A percentile compares a stretch with the other conserved stretches of the same genome.
Evolutionary conservation across 2,329 filamentous ascomycete species (phyloP).

Genomic region (Fusarium torreyae): DNA sequence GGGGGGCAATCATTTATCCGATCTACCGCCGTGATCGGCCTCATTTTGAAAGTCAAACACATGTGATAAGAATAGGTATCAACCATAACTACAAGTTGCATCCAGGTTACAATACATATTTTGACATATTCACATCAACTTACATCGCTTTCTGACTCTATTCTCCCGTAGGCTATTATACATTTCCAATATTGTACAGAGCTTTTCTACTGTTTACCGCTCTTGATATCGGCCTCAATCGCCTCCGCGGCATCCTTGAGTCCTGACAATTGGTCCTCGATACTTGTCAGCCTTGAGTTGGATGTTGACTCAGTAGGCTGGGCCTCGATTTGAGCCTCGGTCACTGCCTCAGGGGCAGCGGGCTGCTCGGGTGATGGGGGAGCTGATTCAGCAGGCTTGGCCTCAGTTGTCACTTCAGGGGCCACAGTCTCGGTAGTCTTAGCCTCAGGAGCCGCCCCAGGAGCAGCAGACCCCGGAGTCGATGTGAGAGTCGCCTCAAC

Average conservation of each 20-base stretch:
- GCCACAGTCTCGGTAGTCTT: background rate
- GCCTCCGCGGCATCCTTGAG: slow-evolving; percentile 38
- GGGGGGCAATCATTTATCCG: slow-evolving; percentile 41
- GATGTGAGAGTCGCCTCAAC: background rate
- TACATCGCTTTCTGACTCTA: slow-evolving; percentile 36
- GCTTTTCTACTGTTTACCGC: slow-evolving; percentile 44
- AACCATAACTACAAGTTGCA: background rate
- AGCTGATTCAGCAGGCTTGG: background rate
- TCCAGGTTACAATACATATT: slow-evolving; percentile 14
- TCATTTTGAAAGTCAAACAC: background rate
- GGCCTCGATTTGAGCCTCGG: slow-evolving; percentile 8
- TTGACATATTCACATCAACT: slow-evolving; percentile 32
- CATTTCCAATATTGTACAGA: slow-evolving; percentile 47
- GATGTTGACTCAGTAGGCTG: slow-evolving; percentile 12
- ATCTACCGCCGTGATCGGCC: slow-evolving; percentile 35
- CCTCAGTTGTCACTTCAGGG: background rate
- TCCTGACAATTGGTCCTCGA: slow-evolving; percentile 43
- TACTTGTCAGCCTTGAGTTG: slow-evolving; percentile 28
- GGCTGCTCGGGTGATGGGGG: slow-evolving; percentile 2
- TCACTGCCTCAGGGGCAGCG: background rate
- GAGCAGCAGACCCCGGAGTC: background rate
- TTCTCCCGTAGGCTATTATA: slow-evolving; percentile 43
- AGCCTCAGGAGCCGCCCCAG: slow-evolving; percentile 3
- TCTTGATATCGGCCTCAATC: slow-evolving; percentile 44
- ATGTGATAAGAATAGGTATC: background rate